Percentiles rank a stretch among this genome's conserved stretches.
These are phyloP conservation scores for Globisporangium sylvaticum DNA, from an alignment of 352 stramenopile species.

Conservation along the genomic window DNA sequence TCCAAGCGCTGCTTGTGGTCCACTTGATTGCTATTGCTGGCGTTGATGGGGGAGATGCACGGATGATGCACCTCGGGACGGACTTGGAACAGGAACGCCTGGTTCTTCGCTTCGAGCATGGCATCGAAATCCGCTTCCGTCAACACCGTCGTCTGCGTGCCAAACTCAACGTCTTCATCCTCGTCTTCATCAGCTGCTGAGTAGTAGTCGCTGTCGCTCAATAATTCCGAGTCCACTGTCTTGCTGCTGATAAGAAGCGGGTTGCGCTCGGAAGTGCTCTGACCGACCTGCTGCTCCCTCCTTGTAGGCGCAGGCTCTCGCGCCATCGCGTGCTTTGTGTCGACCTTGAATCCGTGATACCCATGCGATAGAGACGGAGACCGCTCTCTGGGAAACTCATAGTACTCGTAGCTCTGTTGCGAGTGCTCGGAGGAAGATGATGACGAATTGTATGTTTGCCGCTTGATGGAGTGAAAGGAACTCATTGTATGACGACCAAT, in stretches of 20 bases:
- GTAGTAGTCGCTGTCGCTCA: neutral
- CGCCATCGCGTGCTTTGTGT: conserved; percentile 1
- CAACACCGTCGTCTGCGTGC: neutral
- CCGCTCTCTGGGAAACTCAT: conserved; percentile 11
- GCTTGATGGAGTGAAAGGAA: neutral
- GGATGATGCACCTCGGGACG: neutral
- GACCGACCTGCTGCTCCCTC: neutral
- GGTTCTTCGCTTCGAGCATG: conserved; percentile 15
- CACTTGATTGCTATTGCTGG: neutral
- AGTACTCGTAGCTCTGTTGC: conserved; percentile 5
- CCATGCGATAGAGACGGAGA: neutral
- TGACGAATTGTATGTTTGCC: neutral
- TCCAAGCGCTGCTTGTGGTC: neutral
- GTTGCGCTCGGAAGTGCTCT: conserved; percentile 3
- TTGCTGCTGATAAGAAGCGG: neutral
- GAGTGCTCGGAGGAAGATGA: conserved; percentile 1
- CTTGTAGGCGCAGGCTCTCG: neutral
- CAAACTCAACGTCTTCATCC: conserved; percentile 1
- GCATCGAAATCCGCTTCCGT: conserved; percentile 17
- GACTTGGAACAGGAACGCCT: conserved; percentile 22
- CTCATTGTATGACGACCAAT: neutral
- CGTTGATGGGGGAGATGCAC: neutral
- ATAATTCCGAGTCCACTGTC: neutral
- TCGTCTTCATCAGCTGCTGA: neutral
- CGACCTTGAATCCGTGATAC: conserved; percentile 11